Evolutionary conservation across 202 grass and related monocot genomes (phyloP), one percentile per base, ranked within the genome.

Genomic region (Zizania palustris): DNA sequence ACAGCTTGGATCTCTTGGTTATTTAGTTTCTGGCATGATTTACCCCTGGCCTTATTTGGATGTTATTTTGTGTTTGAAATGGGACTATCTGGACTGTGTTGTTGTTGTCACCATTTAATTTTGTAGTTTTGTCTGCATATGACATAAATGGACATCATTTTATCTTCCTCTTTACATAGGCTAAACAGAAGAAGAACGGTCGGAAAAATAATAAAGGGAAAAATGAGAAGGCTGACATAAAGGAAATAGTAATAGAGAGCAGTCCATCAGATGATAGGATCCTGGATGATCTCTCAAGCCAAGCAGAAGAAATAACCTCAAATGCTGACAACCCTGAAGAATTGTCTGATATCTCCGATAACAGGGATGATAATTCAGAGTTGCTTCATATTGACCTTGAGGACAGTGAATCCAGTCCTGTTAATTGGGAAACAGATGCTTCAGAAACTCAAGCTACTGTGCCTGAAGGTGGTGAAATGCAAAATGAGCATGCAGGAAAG

Each of bases 181-280:
- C 85, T 80, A 98, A 98, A 77, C 92, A 99, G 68, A 99, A 99
- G 89, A 88, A 91, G 74, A 99, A 75, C 64, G 88, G 65, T 73
- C 83, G 65, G 39, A 99, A 87, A 89, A 83, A 80, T 78, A 90
- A 89, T 45, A 93, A 87, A 87, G 96, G 81, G 12, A 99, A 91
- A 78, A 81, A 82, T 81, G 82, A 92, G 65, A 88, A 82, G 42
- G 42, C 73, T 20, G 80, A 90, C 71, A 76, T 77, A 36, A 70
- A 86, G 64, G 83, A 86, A 75, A 83, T 83, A 62, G 49, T 54
- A 80, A 41, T 45, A 57, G 57, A 80, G 63, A 74, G 68, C 42
- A 83, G 60, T 65, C 79, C 63, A 71, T 82, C 79, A 75, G 80
- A 80, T 86, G 79, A 89, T 78, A 84, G 69, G 58, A 65, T 88